Evolutionary conservation across 371 early-diverging fungal species (phyloP).

Genomic region (Encephalitozoon hellem): DNA sequence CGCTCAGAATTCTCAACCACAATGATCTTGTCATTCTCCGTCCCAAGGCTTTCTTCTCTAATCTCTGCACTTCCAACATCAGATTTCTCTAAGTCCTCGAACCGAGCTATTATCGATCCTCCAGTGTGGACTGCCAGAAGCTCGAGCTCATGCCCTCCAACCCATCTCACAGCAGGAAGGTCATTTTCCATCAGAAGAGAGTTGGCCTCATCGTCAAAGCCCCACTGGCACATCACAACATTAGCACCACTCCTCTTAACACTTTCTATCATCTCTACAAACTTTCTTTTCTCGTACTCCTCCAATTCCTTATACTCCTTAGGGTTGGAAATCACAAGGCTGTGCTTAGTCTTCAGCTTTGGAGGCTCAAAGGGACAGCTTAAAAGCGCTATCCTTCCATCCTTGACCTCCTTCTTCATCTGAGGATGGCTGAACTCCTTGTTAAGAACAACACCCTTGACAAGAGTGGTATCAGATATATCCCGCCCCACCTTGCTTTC

Average conservation of each 20-base stretch:
- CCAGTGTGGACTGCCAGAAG: constrained; percentile 94
- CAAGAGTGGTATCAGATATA: constrained; percentile 76
- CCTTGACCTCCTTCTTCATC: constrained; percentile 85
- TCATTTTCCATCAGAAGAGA: constrained; percentile 90
- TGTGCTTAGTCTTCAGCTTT: constrained; percentile 99
- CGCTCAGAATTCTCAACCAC: constrained; percentile 74
- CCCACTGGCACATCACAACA: constrained; percentile 98
- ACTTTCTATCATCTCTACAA: constrained; percentile 84
- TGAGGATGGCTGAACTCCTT: constrained; percentile 99
- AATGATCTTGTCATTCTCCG: constrained; percentile 92
- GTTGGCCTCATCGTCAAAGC: constrained; percentile 99
- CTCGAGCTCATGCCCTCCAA: constrained; percentile 96
- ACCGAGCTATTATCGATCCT: constrained; percentile 94
- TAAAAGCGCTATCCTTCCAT: constrained; percentile 91
- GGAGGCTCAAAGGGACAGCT: constrained; percentile 99
- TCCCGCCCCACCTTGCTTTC: constrained; percentile 93
- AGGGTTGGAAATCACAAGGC: constrained; percentile 85
- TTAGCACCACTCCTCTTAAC: constrained; percentile 93
- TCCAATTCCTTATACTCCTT: constrained; percentile 91
- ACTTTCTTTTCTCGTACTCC: constrained; percentile 83
- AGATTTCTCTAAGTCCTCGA: constrained; percentile 78
- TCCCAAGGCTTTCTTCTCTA: constrained; percentile 85
- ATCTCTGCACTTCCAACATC: constrained; percentile 86
- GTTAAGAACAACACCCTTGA: constrained; percentile 92
- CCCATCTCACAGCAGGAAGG: constrained; percentile 97